Base-by-base conservation (phyloP, 2,329 filamentous ascomycete genomes). In the Hypoxylon sp. region DNA sequence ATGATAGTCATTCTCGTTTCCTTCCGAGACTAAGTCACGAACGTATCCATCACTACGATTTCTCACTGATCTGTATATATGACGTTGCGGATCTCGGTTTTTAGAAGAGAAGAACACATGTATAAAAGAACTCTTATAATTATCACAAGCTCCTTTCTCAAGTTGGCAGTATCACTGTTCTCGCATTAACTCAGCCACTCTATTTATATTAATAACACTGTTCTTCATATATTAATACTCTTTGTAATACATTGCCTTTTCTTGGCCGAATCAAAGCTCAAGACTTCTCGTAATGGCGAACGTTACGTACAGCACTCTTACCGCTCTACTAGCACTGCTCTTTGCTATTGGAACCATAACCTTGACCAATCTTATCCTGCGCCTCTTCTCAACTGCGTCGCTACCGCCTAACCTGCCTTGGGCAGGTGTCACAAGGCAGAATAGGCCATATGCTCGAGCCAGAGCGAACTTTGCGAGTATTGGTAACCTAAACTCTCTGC, bases 401-500 rank as follows among this genome's bases (percentile, higher is more conserved):
- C 63, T 77, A 2, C 74, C 74, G 2, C 29, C 43, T 6, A 65
- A 57, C 37, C 55, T 77, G 9, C 75, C 74, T 21, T 76, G 75
- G 75, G 74, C 51, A 2, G 75, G 75, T 14, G 68, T 63, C 7
- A 61, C 48, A 9, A 43, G 41, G 9, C 32, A 59, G 37, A 45
- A 39, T 12, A 64, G 56, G 37, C 43, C 47, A 16, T 53, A 67
- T 2, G 52, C 67, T 1, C 72, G 70, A 58, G 73, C 70, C 30
- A 73, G 61, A 52, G 74, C 75, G 14, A 76, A 77, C 52, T 7
- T 77, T 3, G 46, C 50, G 11, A 75, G 75, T 55, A 61, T 77
- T 43, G 71, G 72, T 23, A 46, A 68, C n/a, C 66, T 76, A n/a
- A 70, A 63, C 45, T 32, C 16, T 7, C 68, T 77, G 7, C 63